A percentile compares a stretch with the other conserved stretches of the same genome.
phyloP scores from a whole-genome alignment of 2,329 filamentous ascomycete species.

The Dothistroma septosporum region DNA sequence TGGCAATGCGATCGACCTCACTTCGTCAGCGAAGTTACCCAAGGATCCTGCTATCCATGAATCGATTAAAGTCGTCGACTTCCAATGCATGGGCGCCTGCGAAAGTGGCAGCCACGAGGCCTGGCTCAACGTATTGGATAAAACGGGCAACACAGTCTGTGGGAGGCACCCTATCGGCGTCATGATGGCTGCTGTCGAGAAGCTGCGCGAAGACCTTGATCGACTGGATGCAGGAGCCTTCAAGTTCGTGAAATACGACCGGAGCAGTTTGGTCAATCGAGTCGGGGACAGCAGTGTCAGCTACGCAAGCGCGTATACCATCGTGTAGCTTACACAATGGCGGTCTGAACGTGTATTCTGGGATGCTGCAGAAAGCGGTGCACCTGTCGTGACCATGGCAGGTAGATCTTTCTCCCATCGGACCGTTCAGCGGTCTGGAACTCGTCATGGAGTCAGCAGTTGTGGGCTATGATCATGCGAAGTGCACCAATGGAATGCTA shows the following conservation, averaged over 20 bases:
- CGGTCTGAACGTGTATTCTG: neutral
- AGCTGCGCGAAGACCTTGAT: constrained; percentile 39
- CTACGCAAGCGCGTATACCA: constrained; percentile 88
- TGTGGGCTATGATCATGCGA: too few relatives aligned
- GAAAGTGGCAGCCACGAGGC: constrained; percentile 66
- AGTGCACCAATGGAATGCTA: too few relatives aligned
- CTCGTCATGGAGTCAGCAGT: neutral
- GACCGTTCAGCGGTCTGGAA: neutral
- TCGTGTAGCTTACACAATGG: constrained; percentile 34
- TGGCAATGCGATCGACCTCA: constrained; percentile 37
- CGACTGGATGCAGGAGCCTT: constrained; percentile 47
- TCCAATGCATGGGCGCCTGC: constrained; percentile 78
- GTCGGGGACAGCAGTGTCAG: constrained; percentile 81
- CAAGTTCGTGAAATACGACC: constrained; percentile 78
- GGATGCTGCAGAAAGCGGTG: neutral
- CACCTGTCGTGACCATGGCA: neutral
- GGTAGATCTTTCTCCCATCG: neutral
- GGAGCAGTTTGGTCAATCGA: constrained; percentile 69
- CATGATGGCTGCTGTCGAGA: constrained; percentile 81
- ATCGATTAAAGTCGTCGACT: constrained; percentile 76
- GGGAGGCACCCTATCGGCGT: constrained; percentile 93
- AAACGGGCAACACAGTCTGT: constrained; percentile 87
- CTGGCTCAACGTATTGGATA: constrained; percentile 65
- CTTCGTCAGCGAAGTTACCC: constrained; percentile 42
- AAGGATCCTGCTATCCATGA: constrained; percentile 65